phyloP scores from a whole-genome alignment of 371 early-diverging fungal species.

The Ordospora colligata region DNA sequence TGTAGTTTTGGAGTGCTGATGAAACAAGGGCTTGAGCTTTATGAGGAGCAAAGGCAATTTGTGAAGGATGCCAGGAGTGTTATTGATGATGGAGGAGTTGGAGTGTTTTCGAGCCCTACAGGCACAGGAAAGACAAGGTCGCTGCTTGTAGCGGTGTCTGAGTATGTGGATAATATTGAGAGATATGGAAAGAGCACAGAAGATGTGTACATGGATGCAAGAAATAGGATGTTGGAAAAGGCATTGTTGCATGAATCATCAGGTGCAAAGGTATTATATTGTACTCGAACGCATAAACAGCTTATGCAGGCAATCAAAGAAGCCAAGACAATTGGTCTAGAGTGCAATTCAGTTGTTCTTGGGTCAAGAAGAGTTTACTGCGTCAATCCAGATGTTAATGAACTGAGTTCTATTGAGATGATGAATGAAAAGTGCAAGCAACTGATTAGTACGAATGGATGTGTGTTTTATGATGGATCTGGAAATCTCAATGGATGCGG shows the following conservation, averaged over 20 bases:
- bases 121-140: conserved; percentile 62
- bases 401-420: conserved; percentile 17
- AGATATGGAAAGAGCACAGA: background rate
- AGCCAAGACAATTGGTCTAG: conserved; percentile 38
- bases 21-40: conserved; percentile 26
- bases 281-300: conserved; percentile 61
- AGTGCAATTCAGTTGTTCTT: conserved; percentile 43
- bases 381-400: conserved; percentile 46
- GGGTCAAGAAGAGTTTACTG: conserved; percentile 60
- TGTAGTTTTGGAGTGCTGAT: background rate
- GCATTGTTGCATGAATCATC: background rate
- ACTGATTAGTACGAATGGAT: conserved; percentile 40
- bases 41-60: conserved; percentile 53
- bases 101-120: conserved; percentile 59
- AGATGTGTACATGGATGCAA: background rate
- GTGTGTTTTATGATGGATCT: conserved; percentile 48
- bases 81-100: conserved; percentile 41
- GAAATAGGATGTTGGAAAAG: background rate
- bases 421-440: conserved; percentile 58
- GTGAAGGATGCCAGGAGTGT: conserved; percentile 45
- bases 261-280: conserved; percentile 51
- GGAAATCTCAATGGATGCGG: background rate
- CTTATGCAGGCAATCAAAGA: conserved; percentile 58
- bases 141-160: conserved; percentile 37
- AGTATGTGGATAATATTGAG: conserved; percentile 31